Evolutionary conservation across 768 basidiomycete genomes (phyloP), one percentile per base, ranked within the genome.

Genomic region (Suillus americanus): DNA sequence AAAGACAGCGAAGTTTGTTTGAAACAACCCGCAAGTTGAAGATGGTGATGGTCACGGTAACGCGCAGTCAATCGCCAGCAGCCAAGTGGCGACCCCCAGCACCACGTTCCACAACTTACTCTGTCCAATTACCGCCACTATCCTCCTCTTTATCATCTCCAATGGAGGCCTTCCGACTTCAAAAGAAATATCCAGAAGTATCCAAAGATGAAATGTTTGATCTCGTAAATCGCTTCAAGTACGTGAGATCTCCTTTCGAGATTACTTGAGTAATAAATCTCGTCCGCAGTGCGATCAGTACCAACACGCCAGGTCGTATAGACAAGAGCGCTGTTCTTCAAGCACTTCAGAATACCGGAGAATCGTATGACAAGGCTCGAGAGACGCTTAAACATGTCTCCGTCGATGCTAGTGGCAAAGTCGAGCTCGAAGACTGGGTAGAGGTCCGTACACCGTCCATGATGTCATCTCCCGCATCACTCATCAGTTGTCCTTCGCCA

Each of bases 381-480:
- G 92, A 94, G 77, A 93, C 96, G 0, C 81, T 99, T 76, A 99
- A 99, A 79, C 85, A 89, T 69, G 96, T 98, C 73, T 91, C 89
- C 64, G 88, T 98, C 59, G 97, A 99, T 75, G 90, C 97, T 6
- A 94, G 91, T 75, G 97, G 97, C 53, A 94, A 95, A 76, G 89
- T 99, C 64, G 97, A 98, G 77, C 80, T 99, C 65, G 97, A 99
- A 69, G 97, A 99, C 74, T 99, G 94, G 90, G 96, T 99, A 53
- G 97, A 99, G 86, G 92, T 96, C 67, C 65, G 86, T 64, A n/a
- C 48, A 48, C 41, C 68, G 62, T 69, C 65, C 63, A 67, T 68
- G 70, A 57, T 66, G 62, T 69, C 73, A 75, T 68, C 61, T 68
- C 65, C 37, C 41, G 56, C 50, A 56, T 57, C 40, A 48, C 66